Conservation (phyloP, 2,329 filamentous ascomycete genomes). For the Pestalotiopsis sp. region DNA sequence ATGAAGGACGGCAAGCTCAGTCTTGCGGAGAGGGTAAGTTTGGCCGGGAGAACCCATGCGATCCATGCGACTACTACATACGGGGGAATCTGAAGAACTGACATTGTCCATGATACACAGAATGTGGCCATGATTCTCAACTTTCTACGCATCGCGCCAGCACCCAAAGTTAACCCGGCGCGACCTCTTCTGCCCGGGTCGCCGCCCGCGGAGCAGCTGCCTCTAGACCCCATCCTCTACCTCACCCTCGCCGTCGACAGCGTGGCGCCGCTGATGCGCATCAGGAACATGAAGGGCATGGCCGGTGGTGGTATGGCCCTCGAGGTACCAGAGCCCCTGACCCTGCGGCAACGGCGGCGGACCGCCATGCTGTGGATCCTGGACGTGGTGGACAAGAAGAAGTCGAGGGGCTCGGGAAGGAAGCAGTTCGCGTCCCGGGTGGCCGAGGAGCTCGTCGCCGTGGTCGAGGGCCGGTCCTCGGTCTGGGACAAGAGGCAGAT, state of each 20-base stretch:
- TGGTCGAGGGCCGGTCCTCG: conserved; percentile 81
- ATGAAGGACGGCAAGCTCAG: conserved; percentile 93
- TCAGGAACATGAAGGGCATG: conserved; percentile 74
- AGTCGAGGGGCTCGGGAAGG: conserved; percentile 70
- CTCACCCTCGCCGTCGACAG: conserved; percentile 90
- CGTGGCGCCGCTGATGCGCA: conserved; percentile 83
- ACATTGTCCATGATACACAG: conserved; percentile 43
- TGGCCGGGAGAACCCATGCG: not conserved
- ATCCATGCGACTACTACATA: not conserved
- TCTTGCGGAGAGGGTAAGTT: conserved; percentile 80
- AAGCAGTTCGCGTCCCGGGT: conserved; percentile 76
- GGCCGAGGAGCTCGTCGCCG: conserved; percentile 82
- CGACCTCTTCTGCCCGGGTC: conserved; percentile 75
- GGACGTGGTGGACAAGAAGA: conserved; percentile 78
- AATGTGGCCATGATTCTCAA: conserved; percentile 85
- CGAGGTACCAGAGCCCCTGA: conserved; percentile 79
- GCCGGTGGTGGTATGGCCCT: conserved; percentile 85
- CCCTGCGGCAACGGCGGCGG: conserved; percentile 74
- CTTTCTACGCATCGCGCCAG: conserved; percentile 79
- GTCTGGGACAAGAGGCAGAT: conserved; percentile 82
- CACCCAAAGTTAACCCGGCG: conserved; percentile 73
- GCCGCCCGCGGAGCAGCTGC: conserved; percentile 77
- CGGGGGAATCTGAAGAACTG: not conserved
- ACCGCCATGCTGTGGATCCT: conserved; percentile 88
- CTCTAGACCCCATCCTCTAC: conserved; percentile 87